phyloP scores from a whole-genome alignment of 2,329 filamentous ascomycete genomes.

The Hawksworthiomyces lignivorus region DNA sequence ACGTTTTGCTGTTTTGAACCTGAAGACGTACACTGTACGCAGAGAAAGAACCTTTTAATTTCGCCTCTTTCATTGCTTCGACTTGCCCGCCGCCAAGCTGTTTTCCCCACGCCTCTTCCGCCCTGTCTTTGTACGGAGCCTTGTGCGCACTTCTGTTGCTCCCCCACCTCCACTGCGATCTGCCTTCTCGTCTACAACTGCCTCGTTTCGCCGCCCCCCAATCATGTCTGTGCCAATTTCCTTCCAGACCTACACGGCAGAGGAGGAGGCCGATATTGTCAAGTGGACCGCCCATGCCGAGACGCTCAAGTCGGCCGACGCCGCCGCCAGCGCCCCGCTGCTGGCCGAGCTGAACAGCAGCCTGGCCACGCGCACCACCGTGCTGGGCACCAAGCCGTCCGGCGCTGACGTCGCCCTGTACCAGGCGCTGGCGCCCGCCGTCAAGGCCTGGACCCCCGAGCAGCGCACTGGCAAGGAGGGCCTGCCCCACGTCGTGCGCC shows the following conservation, averaged over 20 bases:
- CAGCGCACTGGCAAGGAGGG: conserved; percentile 85
- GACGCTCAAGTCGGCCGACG: conserved; percentile 48
- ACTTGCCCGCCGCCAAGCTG: conserved; percentile 37
- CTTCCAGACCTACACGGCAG: conserved; percentile 61
- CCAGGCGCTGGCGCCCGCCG: conserved; percentile 65
- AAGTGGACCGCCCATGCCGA: conserved; percentile 79
- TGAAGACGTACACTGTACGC: no score
- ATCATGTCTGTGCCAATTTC: conserved; percentile 56
- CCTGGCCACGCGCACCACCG: conserved; percentile 78
- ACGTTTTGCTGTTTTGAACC: no score
- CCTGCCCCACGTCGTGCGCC: conserved; percentile 83
- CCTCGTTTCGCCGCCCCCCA: neutral
- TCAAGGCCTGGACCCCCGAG: conserved; percentile 74
- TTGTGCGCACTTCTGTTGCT: conserved; percentile 14
- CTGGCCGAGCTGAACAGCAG: conserved; percentile 78
- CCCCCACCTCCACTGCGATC: conserved; percentile 14
- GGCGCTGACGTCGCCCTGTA: conserved; percentile 81
- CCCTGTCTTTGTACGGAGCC: conserved; percentile 28
- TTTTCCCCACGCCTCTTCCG: conserved; percentile 33
- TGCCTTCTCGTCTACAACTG: conserved; percentile 2
- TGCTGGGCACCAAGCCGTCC: conserved; percentile 84
- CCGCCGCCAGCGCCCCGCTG: conserved; percentile 56
- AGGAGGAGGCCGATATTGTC: conserved; percentile 79
- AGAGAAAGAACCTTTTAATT: neutral
- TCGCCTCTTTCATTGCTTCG: no score